Evolutionary conservation across 192 early-diverging fungal genomes (phyloP).

Genomic region (Geranomyces variabilis): DNA sequence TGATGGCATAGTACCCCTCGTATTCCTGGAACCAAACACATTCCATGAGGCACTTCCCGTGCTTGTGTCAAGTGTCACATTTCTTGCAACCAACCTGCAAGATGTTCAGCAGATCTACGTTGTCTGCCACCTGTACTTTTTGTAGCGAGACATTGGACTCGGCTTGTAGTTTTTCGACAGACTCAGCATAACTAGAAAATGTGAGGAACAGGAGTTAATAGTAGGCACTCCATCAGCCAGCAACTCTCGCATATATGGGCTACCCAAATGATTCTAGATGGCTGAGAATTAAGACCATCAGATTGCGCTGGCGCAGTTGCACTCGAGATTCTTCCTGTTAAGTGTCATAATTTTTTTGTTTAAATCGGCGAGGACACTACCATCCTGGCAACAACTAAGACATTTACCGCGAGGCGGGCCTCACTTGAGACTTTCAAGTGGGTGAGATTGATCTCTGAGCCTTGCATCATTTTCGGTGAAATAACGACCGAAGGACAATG

Average conservation of each 20-base stretch:
- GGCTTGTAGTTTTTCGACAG: constrained; percentile 45
- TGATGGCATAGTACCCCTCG: constrained; percentile 56
- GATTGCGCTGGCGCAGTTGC: constrained; percentile 44
- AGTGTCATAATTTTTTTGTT: background rate
- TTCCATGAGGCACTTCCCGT: background rate
- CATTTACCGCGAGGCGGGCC: constrained; percentile 34
- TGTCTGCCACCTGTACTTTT: constrained; percentile 55
- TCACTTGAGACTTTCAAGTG: constrained; percentile 42
- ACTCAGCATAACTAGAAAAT: constrained; percentile 40
- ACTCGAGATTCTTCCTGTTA: constrained; percentile 38
- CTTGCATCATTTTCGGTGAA: constrained; percentile 33
- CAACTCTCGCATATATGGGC: no score
- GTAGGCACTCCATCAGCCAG: no score
- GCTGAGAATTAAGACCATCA: constrained; percentile 51
- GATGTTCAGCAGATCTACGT: constrained; percentile 56
- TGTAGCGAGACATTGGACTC: constrained; percentile 50
- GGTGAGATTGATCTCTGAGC: constrained; percentile 31
- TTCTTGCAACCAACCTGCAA: constrained; percentile 48
- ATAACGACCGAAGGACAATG: no score
- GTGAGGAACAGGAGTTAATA: background rate
- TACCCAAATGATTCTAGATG: constrained; percentile 50
- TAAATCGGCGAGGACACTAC: no score
- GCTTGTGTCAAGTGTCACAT: no score
- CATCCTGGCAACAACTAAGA: background rate
- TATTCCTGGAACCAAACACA: constrained; percentile 48